Base-by-base conservation (phyloP, 2,329 filamentous ascomycete genomes). In the Diplodia corticola region DNA sequence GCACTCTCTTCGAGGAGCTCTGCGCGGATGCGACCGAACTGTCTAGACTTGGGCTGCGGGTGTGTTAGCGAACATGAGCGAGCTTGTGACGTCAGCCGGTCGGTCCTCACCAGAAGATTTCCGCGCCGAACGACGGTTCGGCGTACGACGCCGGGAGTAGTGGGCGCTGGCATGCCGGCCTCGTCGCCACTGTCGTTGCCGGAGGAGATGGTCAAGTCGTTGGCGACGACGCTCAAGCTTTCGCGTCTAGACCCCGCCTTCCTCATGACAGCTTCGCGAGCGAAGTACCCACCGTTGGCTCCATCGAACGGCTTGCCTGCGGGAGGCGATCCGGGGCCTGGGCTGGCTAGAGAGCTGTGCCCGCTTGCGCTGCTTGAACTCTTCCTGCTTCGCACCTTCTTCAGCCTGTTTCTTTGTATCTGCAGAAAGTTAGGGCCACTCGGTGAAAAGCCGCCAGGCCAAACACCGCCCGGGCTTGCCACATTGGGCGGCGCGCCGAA, bases 11-110 rank as follows among this genome's bases (percentile, higher is more conserved):
- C 95, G 66, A 91, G 84, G 0, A 99, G 84, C 3, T 93, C 93
- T 9, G 94, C 95, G 68, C 91, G 88, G 70, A 99, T 97, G 12
- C 95, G 89, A 5, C 93, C 93, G 77, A 99, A 99, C 0, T 90
- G 93, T 80, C 97, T 96, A 0, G 94, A 95, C 82, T 98, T 99
- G 13, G 96, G 95, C 91, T 96, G 70, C 4, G 10, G 33, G 22
- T 5, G 15, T 7, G 49, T 66, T 55, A 61, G 53, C 54, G 44
- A 30, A 53, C 5, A 46, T 33, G 26, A 6, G 51, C 30, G 30
- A 22, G 46, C 40, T 2, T 17, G 10, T 37, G 54, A 37, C 30
- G 48, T 48, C 30, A 60, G 17, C 37, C 30, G 22, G n/a, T 37
- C 35, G 35, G 50, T 30, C 80, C 89, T 76, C 83, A 95, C 92